phyloP scores from a whole-genome alignment of 164 flowering plant genomes.

The Macadamia integrifolia region DNA sequence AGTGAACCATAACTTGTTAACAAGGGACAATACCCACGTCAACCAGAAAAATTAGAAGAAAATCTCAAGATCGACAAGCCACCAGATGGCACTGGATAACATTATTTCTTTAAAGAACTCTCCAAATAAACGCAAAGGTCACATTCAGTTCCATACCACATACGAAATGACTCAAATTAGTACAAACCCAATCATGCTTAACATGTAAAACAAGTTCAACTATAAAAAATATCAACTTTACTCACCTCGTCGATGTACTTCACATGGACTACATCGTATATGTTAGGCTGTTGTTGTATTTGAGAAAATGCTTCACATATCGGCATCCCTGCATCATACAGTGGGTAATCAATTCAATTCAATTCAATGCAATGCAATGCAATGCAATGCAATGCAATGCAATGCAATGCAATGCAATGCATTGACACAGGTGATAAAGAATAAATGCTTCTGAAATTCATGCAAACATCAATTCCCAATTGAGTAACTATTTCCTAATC shows the following conservation, averaged over 20 bases:
- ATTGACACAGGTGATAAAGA: neutral
- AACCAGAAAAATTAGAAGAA: too few species aligned
- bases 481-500: too few species aligned
- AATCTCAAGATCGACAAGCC: too few species aligned
- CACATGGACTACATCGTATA: constrained; percentile 90
- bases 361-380: neutral
- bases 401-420: neutral
- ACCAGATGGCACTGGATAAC: too few species aligned
- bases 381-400: neutral
- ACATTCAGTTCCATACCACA: neutral
- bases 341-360: neutral
- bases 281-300: constrained; percentile 82
- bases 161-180: neutral
- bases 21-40: too few species aligned
- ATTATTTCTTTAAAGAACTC: too few species aligned
- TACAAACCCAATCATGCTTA: neutral
- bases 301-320: constrained; percentile 93
- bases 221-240: neutral
- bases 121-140: neutral
- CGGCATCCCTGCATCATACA: constrained; percentile 75
- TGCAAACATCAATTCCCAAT: too few species aligned
- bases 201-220: neutral
- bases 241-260: constrained; percentile 90
- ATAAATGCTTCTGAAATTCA: neutral
- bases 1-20: too few species aligned